Conservation (phyloP, 2,329 filamentous ascomycete species). For the Aspergillus japonicus region DNA sequence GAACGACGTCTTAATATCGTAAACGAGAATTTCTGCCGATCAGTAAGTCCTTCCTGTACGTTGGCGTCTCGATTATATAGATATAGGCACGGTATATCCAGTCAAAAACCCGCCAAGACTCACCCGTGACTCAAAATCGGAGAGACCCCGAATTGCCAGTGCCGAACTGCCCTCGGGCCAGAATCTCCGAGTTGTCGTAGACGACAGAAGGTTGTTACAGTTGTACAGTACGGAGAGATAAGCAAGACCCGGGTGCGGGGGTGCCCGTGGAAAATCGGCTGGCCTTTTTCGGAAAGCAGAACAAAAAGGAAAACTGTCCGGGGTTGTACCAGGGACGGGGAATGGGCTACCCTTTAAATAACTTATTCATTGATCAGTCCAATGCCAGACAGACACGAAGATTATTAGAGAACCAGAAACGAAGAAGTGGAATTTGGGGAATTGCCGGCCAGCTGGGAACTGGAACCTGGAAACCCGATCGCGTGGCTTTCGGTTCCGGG, state of each 20-base stretch:
- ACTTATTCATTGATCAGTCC: neutral
- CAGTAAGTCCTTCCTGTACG: neutral
- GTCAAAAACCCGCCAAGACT: neutral
- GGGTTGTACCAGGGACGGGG: neutral
- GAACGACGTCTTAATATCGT: neutral
- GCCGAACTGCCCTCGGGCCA: neutral
- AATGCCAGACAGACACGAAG: neutral
- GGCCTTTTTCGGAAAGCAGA: neutral
- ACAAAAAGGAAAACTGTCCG: neutral
- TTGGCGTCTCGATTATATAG: no score
- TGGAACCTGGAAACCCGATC: constrained; percentile 1
- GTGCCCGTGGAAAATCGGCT: neutral
- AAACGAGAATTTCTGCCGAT: neutral
- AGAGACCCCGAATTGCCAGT: neutral
- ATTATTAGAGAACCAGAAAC: neutral
- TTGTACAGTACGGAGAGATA: neutral
- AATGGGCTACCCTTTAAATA: neutral
- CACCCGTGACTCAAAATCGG: neutral
- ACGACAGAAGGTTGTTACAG: no score
- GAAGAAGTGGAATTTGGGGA: neutral
- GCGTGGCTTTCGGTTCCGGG: constrained; percentile 12
- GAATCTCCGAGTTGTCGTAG: neutral
- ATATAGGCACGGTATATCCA: neutral
- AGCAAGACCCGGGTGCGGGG: neutral
- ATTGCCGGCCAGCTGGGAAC: neutral